Conservation (phyloP, 1,284 basidiomycete genomes). For the Heterobasidion irregulare region DNA sequence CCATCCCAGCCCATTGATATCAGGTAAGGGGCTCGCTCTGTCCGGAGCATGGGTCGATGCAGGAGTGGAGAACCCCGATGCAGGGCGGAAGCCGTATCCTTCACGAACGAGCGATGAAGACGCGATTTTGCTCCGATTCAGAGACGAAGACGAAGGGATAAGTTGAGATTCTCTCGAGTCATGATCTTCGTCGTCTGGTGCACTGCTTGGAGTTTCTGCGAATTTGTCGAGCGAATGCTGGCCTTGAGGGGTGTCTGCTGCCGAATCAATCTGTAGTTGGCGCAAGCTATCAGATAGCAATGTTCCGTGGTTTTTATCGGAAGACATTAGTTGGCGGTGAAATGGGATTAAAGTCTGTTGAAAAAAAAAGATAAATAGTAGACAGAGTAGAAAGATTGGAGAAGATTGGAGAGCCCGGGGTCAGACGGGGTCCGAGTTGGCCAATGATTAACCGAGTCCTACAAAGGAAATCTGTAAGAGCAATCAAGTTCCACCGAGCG, state of each 20-base stretch:
- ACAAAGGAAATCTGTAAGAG: constrained; percentile 1
- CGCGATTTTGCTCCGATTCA: background rate
- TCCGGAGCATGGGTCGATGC: constrained; percentile 15
- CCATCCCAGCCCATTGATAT: constrained; percentile 89
- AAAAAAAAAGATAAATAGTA: background rate
- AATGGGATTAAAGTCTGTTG: background rate
- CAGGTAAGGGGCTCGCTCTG: constrained; percentile 49
- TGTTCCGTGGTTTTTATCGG: constrained; percentile 14
- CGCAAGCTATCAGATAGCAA: constrained; percentile 22
- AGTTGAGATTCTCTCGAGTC: background rate
- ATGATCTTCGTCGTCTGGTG: constrained; percentile 6
- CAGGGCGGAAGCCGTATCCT: constrained; percentile 74
- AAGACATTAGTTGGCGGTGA: constrained; percentile 5
- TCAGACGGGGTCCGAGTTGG: no score
- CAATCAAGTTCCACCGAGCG: background rate
- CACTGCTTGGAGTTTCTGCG: background rate
- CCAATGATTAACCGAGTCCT: background rate
- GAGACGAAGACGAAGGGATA: constrained; percentile 8
- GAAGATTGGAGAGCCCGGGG: background rate
- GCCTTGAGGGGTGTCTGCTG: constrained; percentile 3
- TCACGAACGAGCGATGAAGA: constrained; percentile 35
- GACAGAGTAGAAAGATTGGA: background rate
- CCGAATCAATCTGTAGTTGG: constrained; percentile 17
- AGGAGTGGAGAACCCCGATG: constrained; percentile 64
- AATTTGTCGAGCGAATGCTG: background rate